These are phyloP conservation scores for Candida dubliniensis DNA, from an alignment of 1,139 yeast genomes.

Conservation along the genomic window DNA sequence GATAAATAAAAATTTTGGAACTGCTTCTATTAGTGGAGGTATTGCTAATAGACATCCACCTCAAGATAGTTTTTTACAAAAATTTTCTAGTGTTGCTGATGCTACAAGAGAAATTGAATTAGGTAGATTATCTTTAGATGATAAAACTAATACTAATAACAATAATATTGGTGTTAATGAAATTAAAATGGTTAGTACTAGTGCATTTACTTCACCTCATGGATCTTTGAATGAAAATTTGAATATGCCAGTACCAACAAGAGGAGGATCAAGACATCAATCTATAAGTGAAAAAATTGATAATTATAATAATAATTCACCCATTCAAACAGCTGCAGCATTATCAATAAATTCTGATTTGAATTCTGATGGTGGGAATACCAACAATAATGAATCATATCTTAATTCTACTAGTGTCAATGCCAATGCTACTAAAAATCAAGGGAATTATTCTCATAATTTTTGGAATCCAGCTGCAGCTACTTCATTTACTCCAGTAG, in stretches of 20 bases:
- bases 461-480: conserved; percentile 72
- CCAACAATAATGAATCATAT: background rate
- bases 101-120: conserved; percentile 74
- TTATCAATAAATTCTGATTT: conserved; percentile 35
- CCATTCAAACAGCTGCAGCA: conserved; percentile 47
- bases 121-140: conserved; percentile 28
- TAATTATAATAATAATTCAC: conserved; percentile 52
- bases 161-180: conserved; percentile 12
- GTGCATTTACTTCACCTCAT: conserved; percentile 32
- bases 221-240: conserved; percentile 55
- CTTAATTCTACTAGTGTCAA: background rate
- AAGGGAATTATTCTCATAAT: conserved; percentile 34
- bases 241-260: conserved; percentile 39
- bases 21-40: conserved; percentile 65
- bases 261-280: conserved; percentile 50
- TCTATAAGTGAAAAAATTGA: conserved; percentile 68
- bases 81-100: conserved; percentile 74
- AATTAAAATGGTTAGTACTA: conserved; percentile 7
- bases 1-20: conserved; percentile 38
- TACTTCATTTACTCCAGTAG: conserved; percentile 52
- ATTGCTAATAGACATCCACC: conserved; percentile 48
- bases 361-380: conserved; percentile 15
- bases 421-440: conserved; percentile 5
- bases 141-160: conserved; percentile 49
- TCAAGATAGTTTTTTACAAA: conserved; percentile 57